Evolutionary conservation across 1,284 basidiomycete species (phyloP).

Genomic region (Ustilago bromivora): DNA sequence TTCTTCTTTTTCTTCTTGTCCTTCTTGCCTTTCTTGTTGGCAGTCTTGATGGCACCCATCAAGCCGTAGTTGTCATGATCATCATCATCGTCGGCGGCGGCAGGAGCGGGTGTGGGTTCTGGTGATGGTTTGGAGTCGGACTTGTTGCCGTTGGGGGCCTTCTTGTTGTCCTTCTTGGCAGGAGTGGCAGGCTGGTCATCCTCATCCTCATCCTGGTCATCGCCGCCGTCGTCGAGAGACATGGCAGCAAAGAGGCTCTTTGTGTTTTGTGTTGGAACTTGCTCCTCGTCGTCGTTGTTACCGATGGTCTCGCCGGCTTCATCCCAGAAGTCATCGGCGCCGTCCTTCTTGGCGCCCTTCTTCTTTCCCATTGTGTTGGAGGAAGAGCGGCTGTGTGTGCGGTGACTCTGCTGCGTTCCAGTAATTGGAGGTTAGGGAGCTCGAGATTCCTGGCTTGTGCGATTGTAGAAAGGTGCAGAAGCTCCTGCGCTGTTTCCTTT

Average conservation of each 20-base stretch:
- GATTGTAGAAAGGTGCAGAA: conserved; percentile 4
- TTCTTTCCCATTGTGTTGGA: conserved; percentile 61
- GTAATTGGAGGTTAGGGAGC: background rate
- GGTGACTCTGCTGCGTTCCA: background rate
- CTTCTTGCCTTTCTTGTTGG: conserved; percentile 62
- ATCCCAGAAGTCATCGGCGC: conserved; percentile 63
- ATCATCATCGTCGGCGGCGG: conserved; percentile 38
- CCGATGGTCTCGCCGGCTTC: conserved; percentile 57
- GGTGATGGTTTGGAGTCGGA: conserved; percentile 23
- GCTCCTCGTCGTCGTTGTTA: conserved; percentile 37
- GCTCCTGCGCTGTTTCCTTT: conserved; percentile 7
- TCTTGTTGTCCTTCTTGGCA: conserved; percentile 41
- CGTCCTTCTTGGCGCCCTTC: conserved; percentile 63
- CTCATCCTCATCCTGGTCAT: conserved; percentile 34
- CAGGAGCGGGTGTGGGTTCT: conserved; percentile 24
- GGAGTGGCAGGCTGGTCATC: conserved; percentile 22
- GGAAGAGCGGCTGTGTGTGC: conserved; percentile 11
- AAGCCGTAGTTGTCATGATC: conserved; percentile 59
- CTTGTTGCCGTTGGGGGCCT: conserved; percentile 30
- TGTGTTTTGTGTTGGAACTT: conserved; percentile 24
- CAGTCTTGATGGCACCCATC: conserved; percentile 55
- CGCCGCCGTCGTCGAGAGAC: conserved; percentile 41
- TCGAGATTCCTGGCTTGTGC: conserved; percentile 4
- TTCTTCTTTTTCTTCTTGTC: conserved; percentile 61
- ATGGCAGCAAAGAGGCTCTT: conserved; percentile 52